A percentile compares a stretch with the other conserved stretches of the same genome.
Evolutionary conservation across 768 basidiomycete species (phyloP).

Genomic region (Tricholoma flavovirens): DNA sequence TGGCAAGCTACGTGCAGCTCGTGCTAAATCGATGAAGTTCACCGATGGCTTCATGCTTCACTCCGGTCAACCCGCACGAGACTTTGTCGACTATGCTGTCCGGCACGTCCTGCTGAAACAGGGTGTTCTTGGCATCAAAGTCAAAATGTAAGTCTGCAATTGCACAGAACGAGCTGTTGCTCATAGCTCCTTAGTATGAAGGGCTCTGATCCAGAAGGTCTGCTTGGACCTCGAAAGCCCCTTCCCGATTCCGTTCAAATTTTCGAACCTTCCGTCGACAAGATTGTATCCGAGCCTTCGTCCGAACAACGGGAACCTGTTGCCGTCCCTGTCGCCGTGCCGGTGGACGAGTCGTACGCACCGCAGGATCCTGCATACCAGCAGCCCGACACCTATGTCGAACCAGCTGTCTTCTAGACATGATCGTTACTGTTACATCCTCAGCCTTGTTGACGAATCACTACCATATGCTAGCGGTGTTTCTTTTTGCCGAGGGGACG

Average conservation of each 20-base stretch:
- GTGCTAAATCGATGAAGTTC: constrained; percentile 99
- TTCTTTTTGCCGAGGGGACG: neutral
- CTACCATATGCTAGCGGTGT: neutral
- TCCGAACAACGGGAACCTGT: constrained; percentile 83
- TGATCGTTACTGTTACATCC: neutral
- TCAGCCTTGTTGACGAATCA: neutral
- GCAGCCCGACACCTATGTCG: constrained; percentile 33
- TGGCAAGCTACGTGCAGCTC: constrained; percentile 98
- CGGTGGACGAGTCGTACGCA: constrained; percentile 46
- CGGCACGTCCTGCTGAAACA: constrained; percentile 97
- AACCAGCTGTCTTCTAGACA: constrained; percentile 31
- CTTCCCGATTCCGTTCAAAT: constrained; percentile 94
- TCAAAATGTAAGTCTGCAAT: constrained; percentile 74
- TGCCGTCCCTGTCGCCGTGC: constrained; percentile 44
- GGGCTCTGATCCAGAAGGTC: constrained; percentile 89
- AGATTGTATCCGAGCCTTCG: constrained; percentile 80
- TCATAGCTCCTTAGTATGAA: constrained; percentile 70
- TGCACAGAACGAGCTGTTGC: neutral
- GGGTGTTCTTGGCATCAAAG: constrained; percentile 99
- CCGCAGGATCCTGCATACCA: constrained; percentile 39
- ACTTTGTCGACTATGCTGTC: constrained; percentile 97
- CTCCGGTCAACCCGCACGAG: constrained; percentile 95
- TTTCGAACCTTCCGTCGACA: constrained; percentile 85
- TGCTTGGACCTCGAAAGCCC: constrained; percentile 83
- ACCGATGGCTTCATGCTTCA: constrained; percentile 99